Evolutionary conservation across 148 eudicot genomes (phyloP).

Genomic region (Gaultheria prostrata): DNA sequence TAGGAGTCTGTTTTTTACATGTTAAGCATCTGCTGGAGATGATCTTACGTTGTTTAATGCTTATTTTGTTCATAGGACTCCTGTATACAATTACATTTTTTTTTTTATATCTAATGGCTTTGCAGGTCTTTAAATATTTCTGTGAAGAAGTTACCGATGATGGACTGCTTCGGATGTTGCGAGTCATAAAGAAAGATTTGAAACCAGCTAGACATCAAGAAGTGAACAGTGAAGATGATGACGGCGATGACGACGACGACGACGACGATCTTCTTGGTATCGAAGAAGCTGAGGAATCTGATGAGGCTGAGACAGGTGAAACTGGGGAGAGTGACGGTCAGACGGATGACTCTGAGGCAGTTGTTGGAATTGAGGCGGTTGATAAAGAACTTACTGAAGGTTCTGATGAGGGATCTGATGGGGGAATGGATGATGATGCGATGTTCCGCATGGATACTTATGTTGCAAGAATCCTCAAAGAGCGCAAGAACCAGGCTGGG

Average conservation of each 20-base stretch:
- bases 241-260: slow-evolving; percentile 58
- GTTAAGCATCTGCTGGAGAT: neutral
- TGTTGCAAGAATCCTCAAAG: slow-evolving; percentile 68
- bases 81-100: neutral
- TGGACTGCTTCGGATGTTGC: slow-evolving; percentile 78
- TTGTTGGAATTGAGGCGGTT: slow-evolving; percentile 27
- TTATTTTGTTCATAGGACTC: neutral
- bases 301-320: slow-evolving; percentile 49
- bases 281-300: slow-evolving; percentile 19
- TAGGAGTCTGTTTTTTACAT: neutral
- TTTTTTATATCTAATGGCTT: neutral
- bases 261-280: slow-evolving; percentile 43
- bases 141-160: slow-evolving; percentile 71
- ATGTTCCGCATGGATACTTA: slow-evolving; percentile 91
- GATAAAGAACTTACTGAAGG: slow-evolving; percentile 40
- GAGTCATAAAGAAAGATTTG: slow-evolving; percentile 88
- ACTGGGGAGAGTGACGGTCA: slow-evolving; percentile 52
- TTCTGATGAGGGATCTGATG: slow-evolving; percentile 78
- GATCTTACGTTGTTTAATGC: neutral
- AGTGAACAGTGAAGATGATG: slow-evolving; percentile 50
- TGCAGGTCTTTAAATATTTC: slow-evolving; percentile 81
- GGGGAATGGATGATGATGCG: slow-evolving; percentile 96
- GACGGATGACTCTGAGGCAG: slow-evolving; percentile 49
- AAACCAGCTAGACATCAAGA: slow-evolving; percentile 85
- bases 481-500: slow-evolving; percentile 75